Percentiles rank a stretch among this genome's conserved stretches.
phyloP scores from a whole-genome alignment of 2,329 filamentous ascomycete genomes.

The Microsporum ferrugineum region DNA sequence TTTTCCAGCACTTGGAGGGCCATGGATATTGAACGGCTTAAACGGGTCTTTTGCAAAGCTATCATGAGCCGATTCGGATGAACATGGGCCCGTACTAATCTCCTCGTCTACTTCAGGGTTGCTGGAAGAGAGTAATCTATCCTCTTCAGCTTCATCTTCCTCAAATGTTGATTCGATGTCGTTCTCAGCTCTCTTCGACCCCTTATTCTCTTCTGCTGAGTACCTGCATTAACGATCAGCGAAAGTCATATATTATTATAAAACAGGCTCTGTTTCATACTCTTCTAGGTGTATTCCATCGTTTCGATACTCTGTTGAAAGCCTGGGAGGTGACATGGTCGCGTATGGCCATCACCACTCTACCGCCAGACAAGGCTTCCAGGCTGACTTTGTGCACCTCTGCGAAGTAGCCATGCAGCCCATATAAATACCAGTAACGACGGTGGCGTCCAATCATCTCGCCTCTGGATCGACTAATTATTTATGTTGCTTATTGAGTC shows the following conservation, averaged over 20 bases:
- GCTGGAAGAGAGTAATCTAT: not conserved
- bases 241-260: not conserved
- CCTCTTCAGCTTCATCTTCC: not conserved
- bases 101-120: not conserved
- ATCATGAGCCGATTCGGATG: not conserved
- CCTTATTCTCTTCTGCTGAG: not conserved
- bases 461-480: not conserved
- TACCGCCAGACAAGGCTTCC: not conserved
- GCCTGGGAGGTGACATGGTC: not conserved
- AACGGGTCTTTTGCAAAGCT: constrained; percentile 8
- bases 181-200: not conserved
- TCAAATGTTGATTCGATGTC: not conserved
- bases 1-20: not conserved
- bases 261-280: not conserved
- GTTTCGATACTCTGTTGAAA: not conserved
- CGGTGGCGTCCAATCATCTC: constrained; percentile 1
- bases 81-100: not conserved
- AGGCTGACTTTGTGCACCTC: not conserved
- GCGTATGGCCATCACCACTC: not conserved
- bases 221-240: not conserved
- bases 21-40: not conserved
- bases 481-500: not conserved
- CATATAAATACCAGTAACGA: not conserved
- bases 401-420: not conserved
- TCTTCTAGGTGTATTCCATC: not conserved